These are phyloP conservation scores for Saccharomycopsis lassenensis DNA, from an alignment of 805 yeast species.

Conservation along the genomic window DNA sequence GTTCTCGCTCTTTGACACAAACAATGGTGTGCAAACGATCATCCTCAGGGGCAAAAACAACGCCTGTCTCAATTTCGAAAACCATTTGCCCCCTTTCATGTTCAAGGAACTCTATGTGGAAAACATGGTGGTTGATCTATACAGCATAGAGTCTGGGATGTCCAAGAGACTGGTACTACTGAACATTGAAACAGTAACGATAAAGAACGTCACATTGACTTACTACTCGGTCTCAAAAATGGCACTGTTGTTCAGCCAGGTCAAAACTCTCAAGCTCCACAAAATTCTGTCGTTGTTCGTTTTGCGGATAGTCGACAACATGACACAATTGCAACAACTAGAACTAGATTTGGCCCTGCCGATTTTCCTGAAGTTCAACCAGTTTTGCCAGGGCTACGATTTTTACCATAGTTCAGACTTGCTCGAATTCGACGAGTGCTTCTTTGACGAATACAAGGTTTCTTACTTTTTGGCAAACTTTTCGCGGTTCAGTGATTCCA, in stretches of 20 bases:
- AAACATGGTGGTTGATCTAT: no score
- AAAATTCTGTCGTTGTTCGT: constrained; percentile 1
- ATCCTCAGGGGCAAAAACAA: no score
- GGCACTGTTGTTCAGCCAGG: constrained; percentile 1
- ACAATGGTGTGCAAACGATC: no score
- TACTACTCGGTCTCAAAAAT: background rate
- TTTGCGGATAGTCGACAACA: background rate
- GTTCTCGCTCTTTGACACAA: no score
- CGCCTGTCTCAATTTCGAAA: no score
- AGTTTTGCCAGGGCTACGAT: constrained; percentile 5
- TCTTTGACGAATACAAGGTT: constrained; percentile 3
- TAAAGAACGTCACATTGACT: constrained; percentile 1
- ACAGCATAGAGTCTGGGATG: no score
- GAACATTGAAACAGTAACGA: background rate
- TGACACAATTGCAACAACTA: background rate
- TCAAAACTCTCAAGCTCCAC: background rate
- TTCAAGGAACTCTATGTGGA: no score
- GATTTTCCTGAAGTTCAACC: constrained; percentile 3
- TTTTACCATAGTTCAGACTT: constrained; percentile 2
- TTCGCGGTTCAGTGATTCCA: background rate
- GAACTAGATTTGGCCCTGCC: constrained; percentile 2
- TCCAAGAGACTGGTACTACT: no score
- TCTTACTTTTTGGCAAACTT: constrained; percentile 6
- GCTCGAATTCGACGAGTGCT: background rate
- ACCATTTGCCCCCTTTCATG: no score